Evolutionary conservation across 140 eudicot genomes (phyloP).

Genomic region (Bidens hawaiensis): DNA sequence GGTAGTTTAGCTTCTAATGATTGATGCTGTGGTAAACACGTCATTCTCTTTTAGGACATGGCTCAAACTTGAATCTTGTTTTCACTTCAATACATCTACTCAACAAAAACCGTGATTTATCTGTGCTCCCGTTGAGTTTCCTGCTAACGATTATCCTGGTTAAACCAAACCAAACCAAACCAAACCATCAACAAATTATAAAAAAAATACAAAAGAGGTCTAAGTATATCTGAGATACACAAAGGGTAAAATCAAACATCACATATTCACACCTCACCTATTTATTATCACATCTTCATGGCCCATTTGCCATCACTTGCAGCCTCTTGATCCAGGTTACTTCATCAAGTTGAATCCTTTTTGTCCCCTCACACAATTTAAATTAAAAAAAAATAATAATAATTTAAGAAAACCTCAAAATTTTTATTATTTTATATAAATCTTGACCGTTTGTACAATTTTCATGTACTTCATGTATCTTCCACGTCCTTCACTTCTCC

Average conservation of each 20-base stretch:
- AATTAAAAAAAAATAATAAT: background rate
- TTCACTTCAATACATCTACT: too few relatives aligned
- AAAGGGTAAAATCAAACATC: background rate
- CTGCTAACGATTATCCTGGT: too few relatives aligned
- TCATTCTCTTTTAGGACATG: too few relatives aligned
- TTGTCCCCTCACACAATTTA: constrained; percentile 29
- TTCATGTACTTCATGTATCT: constrained; percentile 49
- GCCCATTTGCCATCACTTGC: constrained; percentile 27
- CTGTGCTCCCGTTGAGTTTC: too few relatives aligned
- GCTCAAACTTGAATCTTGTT: too few relatives aligned
- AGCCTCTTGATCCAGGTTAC: constrained; percentile 26
- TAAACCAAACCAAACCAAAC: too few relatives aligned
- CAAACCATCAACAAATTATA: too few relatives aligned
- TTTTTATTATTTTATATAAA: constrained; percentile 1
- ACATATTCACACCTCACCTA: too few relatives aligned
- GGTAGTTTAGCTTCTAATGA: too few relatives aligned
- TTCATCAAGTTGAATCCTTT: constrained; percentile 30
- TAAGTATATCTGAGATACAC: background rate
- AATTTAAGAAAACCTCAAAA: background rate
- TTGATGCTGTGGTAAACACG: too few relatives aligned
- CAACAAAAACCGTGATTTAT: too few relatives aligned
- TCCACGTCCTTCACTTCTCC: constrained; percentile 33
- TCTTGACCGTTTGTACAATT: constrained; percentile 43
- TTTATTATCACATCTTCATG: constrained; percentile 11
- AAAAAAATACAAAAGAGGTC: background rate